Conservation (phyloP, 192 early-diverging fungal species). For the Chytriomyces hyalinus region DNA sequence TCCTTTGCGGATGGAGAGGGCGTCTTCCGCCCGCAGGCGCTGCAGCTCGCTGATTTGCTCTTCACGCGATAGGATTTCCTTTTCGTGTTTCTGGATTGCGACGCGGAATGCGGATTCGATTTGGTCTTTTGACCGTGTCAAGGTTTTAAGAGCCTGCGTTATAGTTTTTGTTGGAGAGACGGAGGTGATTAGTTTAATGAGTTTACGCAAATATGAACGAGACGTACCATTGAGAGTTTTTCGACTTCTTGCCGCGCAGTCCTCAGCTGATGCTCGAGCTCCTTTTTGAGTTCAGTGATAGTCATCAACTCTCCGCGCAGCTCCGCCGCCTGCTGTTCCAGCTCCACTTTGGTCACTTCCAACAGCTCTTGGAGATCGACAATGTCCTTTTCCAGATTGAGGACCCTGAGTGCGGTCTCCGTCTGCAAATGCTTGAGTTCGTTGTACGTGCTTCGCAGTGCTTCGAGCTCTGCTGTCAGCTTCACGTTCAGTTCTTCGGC, state of each 20-base stretch:
- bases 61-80: slow-evolving; percentile 48
- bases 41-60: slow-evolving; percentile 49
- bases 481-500: slow-evolving; percentile 46
- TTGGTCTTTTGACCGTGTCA: slow-evolving; percentile 51
- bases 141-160: slow-evolving; percentile 41
- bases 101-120: slow-evolving; percentile 44
- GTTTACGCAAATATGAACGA: background rate
- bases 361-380: slow-evolving; percentile 23
- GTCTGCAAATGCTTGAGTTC: slow-evolving; percentile 42
- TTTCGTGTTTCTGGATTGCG: slow-evolving; percentile 50
- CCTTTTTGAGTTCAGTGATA: slow-evolving; percentile 40
- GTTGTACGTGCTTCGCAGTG: slow-evolving; percentile 24
- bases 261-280: slow-evolving; percentile 44
- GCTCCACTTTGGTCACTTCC: slow-evolving; percentile 43
- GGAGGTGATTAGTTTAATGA: background rate
- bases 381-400: slow-evolving; percentile 45
- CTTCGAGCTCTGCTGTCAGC: slow-evolving; percentile 46
- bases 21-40: slow-evolving; percentile 46
- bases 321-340: slow-evolving; percentile 39
- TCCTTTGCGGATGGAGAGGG: slow-evolving; percentile 41
- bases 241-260: slow-evolving; percentile 50
- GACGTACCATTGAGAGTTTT: slow-evolving; percentile 40
- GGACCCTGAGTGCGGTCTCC: slow-evolving; percentile 28
- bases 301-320: slow-evolving; percentile 37
- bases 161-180: background rate